Evolutionary conservation across 73 alveolate genomes (phyloP).

Genomic region (Symbiodinium pilosum): DNA sequence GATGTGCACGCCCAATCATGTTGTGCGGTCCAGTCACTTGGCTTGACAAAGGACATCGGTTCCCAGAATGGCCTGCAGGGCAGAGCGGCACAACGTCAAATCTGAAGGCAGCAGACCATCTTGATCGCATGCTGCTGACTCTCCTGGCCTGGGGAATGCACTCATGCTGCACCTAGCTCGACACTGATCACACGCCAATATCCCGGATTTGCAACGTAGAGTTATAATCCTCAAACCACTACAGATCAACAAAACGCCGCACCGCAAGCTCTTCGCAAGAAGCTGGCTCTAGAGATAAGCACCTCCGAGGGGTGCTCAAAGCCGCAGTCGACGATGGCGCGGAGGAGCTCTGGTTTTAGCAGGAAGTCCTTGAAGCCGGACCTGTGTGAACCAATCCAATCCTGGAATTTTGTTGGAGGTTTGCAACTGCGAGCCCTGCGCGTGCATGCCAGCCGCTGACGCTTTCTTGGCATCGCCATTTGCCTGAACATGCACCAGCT

Average conservation of each 20-base stretch:
- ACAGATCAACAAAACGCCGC: no score
- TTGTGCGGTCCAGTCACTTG: conserved; percentile 10
- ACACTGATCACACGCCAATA: background rate
- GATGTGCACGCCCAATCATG: background rate
- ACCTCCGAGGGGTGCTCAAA: conserved; percentile 99
- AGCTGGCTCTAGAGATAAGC: background rate
- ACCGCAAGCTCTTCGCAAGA: background rate
- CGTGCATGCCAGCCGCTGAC: conserved; percentile 97
- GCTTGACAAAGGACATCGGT: conserved; percentile 99
- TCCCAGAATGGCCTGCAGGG: conserved; percentile 97
- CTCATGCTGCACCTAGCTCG: conserved; percentile 97
- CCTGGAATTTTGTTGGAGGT: background rate
- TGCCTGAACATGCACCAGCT: background rate
- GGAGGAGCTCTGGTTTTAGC: conserved; percentile 97
- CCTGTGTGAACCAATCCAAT: no score
- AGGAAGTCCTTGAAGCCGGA: conserved; percentile 99
- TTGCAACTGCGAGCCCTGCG: conserved; percentile 39
- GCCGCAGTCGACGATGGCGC: conserved; percentile 98
- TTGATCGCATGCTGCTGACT: no score
- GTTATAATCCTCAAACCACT: background rate
- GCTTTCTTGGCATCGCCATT: conserved; percentile 91
- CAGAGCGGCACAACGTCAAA: no score
- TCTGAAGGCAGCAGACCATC: no score
- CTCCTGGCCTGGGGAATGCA: conserved; percentile 97
- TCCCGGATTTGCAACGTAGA: background rate